Percentiles rank a stretch among this genome's conserved stretches.
These are phyloP conservation scores for Aspergillus asperescens DNA, from an alignment of 495 filamentous ascomycete genomes.

Conservation along the genomic window DNA sequence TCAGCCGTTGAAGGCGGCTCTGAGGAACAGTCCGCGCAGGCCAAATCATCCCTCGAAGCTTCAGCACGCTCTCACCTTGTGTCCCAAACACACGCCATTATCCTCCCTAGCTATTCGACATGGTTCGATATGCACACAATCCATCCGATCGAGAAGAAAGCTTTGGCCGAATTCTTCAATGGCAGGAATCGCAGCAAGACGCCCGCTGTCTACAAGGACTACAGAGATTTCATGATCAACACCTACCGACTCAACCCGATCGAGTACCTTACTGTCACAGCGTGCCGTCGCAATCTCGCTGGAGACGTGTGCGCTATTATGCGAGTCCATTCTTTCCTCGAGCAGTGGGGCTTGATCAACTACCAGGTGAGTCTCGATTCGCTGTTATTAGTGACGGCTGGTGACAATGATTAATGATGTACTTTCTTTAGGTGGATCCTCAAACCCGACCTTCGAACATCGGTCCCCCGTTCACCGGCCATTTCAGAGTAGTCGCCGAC, in stretches of 20 bases:
- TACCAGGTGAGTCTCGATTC: constrained; percentile 65
- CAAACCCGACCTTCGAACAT: constrained; percentile 93
- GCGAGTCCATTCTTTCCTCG: constrained; percentile 96
- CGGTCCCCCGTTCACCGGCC: constrained; percentile 92
- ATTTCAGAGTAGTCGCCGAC: constrained; percentile 91
- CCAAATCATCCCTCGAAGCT: constrained; percentile 75
- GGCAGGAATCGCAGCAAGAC: constrained; percentile 97
- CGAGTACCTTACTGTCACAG: constrained; percentile 95
- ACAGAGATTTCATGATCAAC: constrained; percentile 99
- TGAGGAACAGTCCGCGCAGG: constrained; percentile 50
- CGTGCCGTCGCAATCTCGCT: constrained; percentile 91
- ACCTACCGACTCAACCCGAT: constrained; percentile 92
- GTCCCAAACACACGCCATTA: constrained; percentile 86
- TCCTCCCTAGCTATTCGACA: constrained; percentile 90
- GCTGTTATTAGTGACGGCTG: not conserved
- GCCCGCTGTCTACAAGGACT: constrained; percentile 94
- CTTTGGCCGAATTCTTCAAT: constrained; percentile 96
- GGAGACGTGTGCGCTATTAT: constrained; percentile 99
- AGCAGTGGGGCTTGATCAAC: constrained; percentile 98
- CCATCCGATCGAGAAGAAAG: constrained; percentile 82
- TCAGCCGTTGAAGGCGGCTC: constrained; percentile 39
- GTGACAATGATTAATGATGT: constrained; percentile 9
- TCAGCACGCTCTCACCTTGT: constrained; percentile 86
- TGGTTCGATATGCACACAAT: constrained; percentile 98
- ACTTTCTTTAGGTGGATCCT: constrained; percentile 74